These are phyloP conservation scores for Irpex sp. DNA, from an alignment of 1,284 basidiomycete species.

Conservation along the genomic window DNA sequence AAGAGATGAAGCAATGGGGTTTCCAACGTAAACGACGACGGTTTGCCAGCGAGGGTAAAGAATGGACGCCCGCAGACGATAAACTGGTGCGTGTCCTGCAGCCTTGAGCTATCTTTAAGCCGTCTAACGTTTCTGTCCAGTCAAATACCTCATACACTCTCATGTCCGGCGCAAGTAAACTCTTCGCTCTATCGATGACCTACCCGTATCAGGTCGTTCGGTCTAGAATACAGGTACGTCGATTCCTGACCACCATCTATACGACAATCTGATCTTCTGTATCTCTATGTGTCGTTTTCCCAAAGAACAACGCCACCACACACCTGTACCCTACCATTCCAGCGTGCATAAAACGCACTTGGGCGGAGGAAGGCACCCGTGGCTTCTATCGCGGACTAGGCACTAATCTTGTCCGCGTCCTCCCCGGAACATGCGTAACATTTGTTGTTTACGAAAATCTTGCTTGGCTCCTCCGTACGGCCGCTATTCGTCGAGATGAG, in stretches of 20 bases:
- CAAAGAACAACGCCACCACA: conserved; percentile 57
- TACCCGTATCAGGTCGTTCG: conserved; percentile 98
- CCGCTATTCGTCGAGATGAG: conserved; percentile 39
- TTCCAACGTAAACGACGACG: conserved; percentile 71
- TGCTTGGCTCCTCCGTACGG: conserved; percentile 75
- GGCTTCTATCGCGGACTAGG: conserved; percentile 96
- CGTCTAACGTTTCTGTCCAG: conserved; percentile 36
- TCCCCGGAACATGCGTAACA: conserved; percentile 96
- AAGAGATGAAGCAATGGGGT: conserved; percentile 91
- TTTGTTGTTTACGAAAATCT: conserved; percentile 98
- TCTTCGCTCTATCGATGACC: conserved; percentile 81
- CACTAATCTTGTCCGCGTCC: conserved; percentile 93
- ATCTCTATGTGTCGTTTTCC: background rate
- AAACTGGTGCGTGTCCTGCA: conserved; percentile 67
- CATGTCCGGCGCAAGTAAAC: conserved; percentile 90
- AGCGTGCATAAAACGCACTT: conserved; percentile 77
- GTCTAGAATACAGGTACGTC: conserved; percentile 83
- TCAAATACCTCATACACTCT: conserved; percentile 90
- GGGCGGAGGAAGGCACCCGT: conserved; percentile 71
- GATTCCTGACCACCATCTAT: background rate
- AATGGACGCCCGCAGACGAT: conserved; percentile 72
- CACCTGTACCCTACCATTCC: conserved; percentile 80
- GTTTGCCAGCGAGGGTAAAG: conserved; percentile 54
- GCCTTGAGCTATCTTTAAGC: background rate
- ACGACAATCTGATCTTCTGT: background rate